Evolutionary conservation across 495 filamentous ascomycete species (phyloP).

Genomic region (Durotheca rogersii): DNA sequence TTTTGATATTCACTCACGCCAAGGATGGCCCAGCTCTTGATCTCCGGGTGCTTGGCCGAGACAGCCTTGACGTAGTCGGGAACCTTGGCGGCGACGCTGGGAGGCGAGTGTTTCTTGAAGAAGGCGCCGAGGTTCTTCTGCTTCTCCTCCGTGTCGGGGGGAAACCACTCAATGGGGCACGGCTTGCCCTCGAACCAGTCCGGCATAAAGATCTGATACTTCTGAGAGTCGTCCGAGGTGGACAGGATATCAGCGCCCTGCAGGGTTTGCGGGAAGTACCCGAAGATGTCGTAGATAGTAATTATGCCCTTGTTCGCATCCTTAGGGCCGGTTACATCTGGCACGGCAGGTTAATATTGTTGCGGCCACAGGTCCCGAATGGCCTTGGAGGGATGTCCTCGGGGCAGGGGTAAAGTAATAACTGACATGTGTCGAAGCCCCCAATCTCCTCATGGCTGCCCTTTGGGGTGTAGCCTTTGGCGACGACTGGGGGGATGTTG

Average conservation of each 20-base stretch:
- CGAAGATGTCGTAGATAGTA: conserved; percentile 71
- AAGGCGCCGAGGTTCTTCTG: conserved; percentile 71
- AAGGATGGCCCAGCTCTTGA: conserved; percentile 81
- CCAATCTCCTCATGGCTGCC: conserved; percentile 64
- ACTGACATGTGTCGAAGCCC: conserved; percentile 68
- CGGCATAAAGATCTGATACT: conserved; percentile 66
- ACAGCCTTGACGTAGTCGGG: conserved; percentile 62
- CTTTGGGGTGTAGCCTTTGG: conserved; percentile 62
- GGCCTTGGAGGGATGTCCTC: too few relatives aligned
- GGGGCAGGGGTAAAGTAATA: too few relatives aligned
- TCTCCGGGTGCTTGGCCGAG: conserved; percentile 53
- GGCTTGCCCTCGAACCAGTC: conserved; percentile 67
- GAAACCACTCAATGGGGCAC: conserved; percentile 61
- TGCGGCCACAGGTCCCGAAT: too few relatives aligned
- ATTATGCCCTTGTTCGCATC: conserved; percentile 61
- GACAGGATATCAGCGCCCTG: conserved; percentile 73
- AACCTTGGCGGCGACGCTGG: conserved; percentile 62
- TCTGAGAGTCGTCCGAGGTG: conserved; percentile 51
- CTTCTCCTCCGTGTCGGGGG: conserved; percentile 80
- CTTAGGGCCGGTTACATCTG: conserved; percentile 63
- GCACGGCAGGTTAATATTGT: too few relatives aligned
- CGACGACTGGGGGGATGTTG: conserved; percentile 67
- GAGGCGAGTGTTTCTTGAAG: conserved; percentile 68
- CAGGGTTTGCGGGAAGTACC: conserved; percentile 66
- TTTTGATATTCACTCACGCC: too few relatives aligned